Conservation (phyloP, 2,329 filamentous ascomycete genomes). For the Pezicula rhizophila region DNA sequence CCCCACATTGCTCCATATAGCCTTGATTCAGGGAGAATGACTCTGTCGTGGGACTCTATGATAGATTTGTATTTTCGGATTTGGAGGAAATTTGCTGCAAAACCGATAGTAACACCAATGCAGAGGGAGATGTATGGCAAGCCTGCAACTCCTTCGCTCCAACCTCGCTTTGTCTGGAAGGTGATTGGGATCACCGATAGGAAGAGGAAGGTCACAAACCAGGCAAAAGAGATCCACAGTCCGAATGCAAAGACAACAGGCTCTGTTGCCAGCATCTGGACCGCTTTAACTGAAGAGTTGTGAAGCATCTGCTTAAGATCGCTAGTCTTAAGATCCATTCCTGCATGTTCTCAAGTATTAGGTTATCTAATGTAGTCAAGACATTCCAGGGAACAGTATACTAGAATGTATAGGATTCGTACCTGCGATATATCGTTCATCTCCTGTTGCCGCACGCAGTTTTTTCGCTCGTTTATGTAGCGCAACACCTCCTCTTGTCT, state of each 20-base stretch:
- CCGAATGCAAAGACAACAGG: constrained; percentile 80
- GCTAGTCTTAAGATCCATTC: constrained; percentile 45
- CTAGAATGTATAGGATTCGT: no score
- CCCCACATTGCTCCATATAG: constrained; percentile 78
- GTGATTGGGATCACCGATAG: constrained; percentile 75
- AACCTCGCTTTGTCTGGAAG: constrained; percentile 62
- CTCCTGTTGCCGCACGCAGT: constrained; percentile 58
- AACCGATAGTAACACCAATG: constrained; percentile 30
- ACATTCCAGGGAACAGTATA: no score
- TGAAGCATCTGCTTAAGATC: constrained; percentile 59
- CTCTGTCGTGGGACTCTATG: constrained; percentile 10
- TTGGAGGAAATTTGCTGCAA: constrained; percentile 42
- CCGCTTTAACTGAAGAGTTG: constrained; percentile 69
- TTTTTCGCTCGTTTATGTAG: constrained; percentile 66
- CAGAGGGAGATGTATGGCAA: constrained; percentile 50
- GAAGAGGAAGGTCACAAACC: constrained; percentile 80
- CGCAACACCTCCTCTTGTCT: constrained; percentile 75
- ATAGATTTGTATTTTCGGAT: constrained; percentile 35
- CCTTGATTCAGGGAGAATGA: constrained; percentile 59
- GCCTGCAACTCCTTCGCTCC: constrained; percentile 53
- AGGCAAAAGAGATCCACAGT: constrained; percentile 81
- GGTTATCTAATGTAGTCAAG: no score
- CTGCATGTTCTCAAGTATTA: constrained; percentile 2
- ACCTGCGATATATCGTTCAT: constrained; percentile 41
- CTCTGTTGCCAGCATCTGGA: constrained; percentile 64